Percentiles rank a stretch among this genome's conserved stretches.
These are phyloP conservation scores for Durio zibethinus DNA, from an alignment of 345 rosid genomes.

Conservation along the genomic window DNA sequence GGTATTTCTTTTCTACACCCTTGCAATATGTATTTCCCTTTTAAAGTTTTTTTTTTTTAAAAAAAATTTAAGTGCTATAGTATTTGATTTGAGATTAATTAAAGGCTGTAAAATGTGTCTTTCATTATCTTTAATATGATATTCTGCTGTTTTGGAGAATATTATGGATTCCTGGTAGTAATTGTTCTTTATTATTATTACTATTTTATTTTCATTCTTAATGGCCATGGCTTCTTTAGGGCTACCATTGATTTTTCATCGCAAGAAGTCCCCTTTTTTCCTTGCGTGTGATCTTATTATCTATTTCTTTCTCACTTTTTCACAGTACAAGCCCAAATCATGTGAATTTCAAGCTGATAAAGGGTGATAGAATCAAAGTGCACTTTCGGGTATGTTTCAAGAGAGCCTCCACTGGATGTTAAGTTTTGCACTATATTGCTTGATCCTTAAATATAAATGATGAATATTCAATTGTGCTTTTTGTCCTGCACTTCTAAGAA, in stretches of 20 bases:
- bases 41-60: too few species aligned
- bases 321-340: conserved; percentile 61
- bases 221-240: not conserved
- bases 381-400: conserved; percentile 70
- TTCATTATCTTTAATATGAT: not conserved
- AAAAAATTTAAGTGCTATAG: not conserved
- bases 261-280: not conserved
- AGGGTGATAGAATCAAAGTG: conserved; percentile 85
- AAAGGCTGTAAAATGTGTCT: not conserved
- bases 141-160: not conserved
- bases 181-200: not conserved
- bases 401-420: conserved; percentile 8
- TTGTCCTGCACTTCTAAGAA: not conserved
- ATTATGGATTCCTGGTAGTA: not conserved
- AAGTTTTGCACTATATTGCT: not conserved
- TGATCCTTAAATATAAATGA: not conserved
- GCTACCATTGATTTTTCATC: not conserved
- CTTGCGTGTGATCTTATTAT: not conserved
- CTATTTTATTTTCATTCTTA: not conserved
- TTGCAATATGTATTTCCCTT: not conserved
- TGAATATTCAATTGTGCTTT: not conserved
- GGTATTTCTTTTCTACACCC: conserved; percentile 32
- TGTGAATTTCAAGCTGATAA: conserved; percentile 87
- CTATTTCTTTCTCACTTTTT: not conserved
- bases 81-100: not conserved